Percentiles rank a stretch among this genome's conserved stretches.
Evolutionary conservation across 2,329 filamentous ascomycete species (phyloP).

Genomic region (Aspergillus chevalieri): DNA sequence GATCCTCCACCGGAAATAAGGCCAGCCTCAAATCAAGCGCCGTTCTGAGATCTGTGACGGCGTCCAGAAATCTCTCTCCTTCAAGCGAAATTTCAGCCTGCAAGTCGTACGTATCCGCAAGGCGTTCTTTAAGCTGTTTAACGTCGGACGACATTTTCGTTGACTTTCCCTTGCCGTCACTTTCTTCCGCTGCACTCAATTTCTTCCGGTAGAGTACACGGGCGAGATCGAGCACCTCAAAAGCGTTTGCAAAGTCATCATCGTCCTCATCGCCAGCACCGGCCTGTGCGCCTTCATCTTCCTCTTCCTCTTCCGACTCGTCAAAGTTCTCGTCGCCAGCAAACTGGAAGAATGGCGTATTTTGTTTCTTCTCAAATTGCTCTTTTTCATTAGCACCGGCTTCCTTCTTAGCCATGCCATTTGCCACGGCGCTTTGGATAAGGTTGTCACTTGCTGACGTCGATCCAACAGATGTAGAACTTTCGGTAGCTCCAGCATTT

Average conservation of each 20-base stretch:
- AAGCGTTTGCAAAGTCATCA: slow-evolving; percentile 59
- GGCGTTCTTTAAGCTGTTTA: slow-evolving; percentile 69
- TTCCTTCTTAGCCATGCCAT: slow-evolving; percentile 12
- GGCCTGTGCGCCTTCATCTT: slow-evolving; percentile 35
- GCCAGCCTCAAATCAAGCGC: slow-evolving; percentile 72
- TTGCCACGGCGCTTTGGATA: slow-evolving; percentile 22
- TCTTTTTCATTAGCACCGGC: slow-evolving; percentile 10
- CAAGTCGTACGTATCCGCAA: slow-evolving; percentile 89
- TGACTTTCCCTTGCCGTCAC: slow-evolving; percentile 45
- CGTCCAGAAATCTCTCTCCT: slow-evolving; percentile 83
- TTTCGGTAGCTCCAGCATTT: slow-evolving; percentile 40
- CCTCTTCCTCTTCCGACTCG: slow-evolving; percentile 59
- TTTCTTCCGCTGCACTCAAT: slow-evolving; percentile 44
- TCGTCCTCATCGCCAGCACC: slow-evolving; percentile 55
- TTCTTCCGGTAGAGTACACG: slow-evolving; percentile 55
- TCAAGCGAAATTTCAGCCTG: slow-evolving; percentile 96
- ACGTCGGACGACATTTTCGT: slow-evolving; percentile 34
- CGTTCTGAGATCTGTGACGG: slow-evolving; percentile 75
- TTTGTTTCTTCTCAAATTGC: slow-evolving; percentile 15
- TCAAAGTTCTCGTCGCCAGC: slow-evolving; percentile 91
- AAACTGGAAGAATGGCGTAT: slow-evolving; percentile 77
- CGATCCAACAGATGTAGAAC: slow-evolving; percentile 24
- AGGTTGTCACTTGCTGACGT: slow-evolving; percentile 13
- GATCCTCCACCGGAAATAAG: slow-evolving; percentile 72
- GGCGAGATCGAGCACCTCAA: slow-evolving; percentile 58